phyloP scores from a whole-genome alignment of 2,329 filamentous ascomycete species.

The Neonectria punicea region DNA sequence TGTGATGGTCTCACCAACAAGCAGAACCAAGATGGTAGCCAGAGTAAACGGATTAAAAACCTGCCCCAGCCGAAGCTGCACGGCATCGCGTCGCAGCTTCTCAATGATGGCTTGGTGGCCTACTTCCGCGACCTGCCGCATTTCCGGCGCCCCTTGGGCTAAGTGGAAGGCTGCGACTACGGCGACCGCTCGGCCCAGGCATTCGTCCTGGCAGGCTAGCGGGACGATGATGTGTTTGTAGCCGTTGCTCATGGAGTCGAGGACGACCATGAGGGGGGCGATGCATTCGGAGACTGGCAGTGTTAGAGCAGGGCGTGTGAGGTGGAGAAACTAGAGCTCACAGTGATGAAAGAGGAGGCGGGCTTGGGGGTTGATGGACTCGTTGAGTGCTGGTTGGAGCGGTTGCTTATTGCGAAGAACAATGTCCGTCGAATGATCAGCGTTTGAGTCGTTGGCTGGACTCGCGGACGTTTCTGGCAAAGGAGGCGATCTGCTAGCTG shows the following conservation, averaged over 20 bases:
- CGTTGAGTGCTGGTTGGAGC: conserved; percentile 38
- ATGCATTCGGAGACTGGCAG: conserved; percentile 48
- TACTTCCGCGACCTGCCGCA: conserved; percentile 46
- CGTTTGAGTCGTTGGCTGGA: conserved; percentile 1
- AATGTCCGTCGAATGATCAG: background rate
- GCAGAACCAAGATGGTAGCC: conserved; percentile 50
- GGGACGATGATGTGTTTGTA: conserved; percentile 53
- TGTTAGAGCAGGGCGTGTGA: background rate
- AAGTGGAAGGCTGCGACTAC: conserved; percentile 54
- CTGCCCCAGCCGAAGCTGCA: conserved; percentile 39
- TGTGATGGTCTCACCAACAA: conserved; percentile 55
- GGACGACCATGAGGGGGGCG: conserved; percentile 53
- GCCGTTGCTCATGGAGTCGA: conserved; percentile 50
- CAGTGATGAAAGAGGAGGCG: conserved; percentile 52
- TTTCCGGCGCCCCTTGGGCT: conserved; percentile 43
- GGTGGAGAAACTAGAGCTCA: conserved; percentile 19
- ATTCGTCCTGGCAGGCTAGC: conserved; percentile 50
- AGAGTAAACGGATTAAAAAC: conserved; percentile 51
- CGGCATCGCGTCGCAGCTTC: conserved; percentile 47
- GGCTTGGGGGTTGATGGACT: conserved; percentile 41
- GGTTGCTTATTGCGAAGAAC: background rate
- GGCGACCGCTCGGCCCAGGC: conserved; percentile 49
- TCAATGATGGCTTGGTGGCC: conserved; percentile 50
- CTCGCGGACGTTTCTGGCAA: background rate
- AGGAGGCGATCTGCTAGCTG: background rate